Evolutionary conservation across 257 asterid genomes (phyloP), one percentile per base, ranked within the genome.

Genomic region (Rehmannia glutinosa): DNA sequence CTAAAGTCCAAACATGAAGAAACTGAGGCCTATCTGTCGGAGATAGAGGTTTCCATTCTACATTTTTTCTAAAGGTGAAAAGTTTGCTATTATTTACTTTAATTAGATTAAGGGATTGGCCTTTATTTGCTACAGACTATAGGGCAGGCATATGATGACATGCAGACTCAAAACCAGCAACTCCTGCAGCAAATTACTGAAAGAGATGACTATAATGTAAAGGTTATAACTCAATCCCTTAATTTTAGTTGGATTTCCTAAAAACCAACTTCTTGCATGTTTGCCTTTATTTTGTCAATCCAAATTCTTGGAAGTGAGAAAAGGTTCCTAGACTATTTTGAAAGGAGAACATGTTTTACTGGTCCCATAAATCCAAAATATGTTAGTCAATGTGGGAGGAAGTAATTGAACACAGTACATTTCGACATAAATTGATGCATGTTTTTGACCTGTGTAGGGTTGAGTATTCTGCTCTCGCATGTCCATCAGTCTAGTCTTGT

Each of bases 161-260:
- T 94, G 96, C 99, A 94, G 74, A 78, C 89, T 74, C 99, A 94
- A 73, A 94, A 91, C 71, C 99, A 94, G 62, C 97, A 94, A 77
- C 95, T 91, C 57, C 83, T 94, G 87, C 96, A 87, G 78, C 97
- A 94, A 82, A 81, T 94, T 68, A 83, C 97, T 1, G 99, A 94
- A 82, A 82, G 97, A 69, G 99, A 94, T 79, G 99, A 91, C 74
- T 94, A 87, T 67, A 94, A 91, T 70, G 80, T 91, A n/a, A 91
- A 91, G 97, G 98, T 91, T 59, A 64, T 56, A 32, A 59, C 66
- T 64, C 23, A 10, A 15, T 45, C 68, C 58, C 12, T 5, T 39
- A 20, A 30, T 5, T 54, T 69, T 50, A 30, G 30, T 38, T 49
- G 57, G 36, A 60, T 64, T 70, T 68, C 16, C 9, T 28, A 12